Conservation (phyloP, 2,329 filamentous ascomycete genomes). For the Esteya vermicola region DNA sequence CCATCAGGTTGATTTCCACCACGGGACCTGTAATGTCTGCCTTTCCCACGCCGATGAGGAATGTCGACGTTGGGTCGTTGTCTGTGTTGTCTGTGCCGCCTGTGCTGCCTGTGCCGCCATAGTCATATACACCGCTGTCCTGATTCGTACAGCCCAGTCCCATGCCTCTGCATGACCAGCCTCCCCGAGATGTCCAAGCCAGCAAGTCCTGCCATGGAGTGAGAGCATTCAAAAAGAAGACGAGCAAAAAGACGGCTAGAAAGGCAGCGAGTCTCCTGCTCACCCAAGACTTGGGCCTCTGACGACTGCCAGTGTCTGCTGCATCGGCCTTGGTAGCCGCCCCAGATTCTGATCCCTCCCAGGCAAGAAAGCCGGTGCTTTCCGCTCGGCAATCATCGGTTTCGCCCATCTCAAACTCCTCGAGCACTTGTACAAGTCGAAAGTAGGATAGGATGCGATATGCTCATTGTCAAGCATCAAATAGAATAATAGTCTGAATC, state of each 20-base stretch:
- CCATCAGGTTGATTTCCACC: conserved; percentile 81
- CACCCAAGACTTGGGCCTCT: too few relatives aligned
- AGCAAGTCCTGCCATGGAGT: not conserved
- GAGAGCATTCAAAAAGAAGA: not conserved
- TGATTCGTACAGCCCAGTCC: not conserved
- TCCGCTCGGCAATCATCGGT: too few relatives aligned
- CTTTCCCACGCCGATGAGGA: conserved; percentile 36
- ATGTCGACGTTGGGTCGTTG: not conserved
- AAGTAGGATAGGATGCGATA: too few relatives aligned
- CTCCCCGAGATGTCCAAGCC: not conserved
- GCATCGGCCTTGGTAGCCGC: too few relatives aligned
- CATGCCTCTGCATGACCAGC: not conserved
- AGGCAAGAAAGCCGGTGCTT: too few relatives aligned
- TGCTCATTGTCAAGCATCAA: too few relatives aligned
- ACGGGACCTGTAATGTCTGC: conserved; percentile 53
- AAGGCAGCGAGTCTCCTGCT: not conserved
- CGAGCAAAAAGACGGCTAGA: not conserved
- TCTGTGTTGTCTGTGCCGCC: not conserved
- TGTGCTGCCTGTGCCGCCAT: not conserved
- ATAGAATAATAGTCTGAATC: too few relatives aligned
- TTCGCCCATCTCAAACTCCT: too few relatives aligned
- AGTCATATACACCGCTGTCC: too few relatives aligned
- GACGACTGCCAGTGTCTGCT: too few relatives aligned
- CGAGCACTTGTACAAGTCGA: too few relatives aligned
- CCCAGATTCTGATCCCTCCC: too few relatives aligned